phyloP scores from a whole-genome alignment of 2,329 filamentous ascomycete genomes.

The Emergomyces pasteurianus region DNA sequence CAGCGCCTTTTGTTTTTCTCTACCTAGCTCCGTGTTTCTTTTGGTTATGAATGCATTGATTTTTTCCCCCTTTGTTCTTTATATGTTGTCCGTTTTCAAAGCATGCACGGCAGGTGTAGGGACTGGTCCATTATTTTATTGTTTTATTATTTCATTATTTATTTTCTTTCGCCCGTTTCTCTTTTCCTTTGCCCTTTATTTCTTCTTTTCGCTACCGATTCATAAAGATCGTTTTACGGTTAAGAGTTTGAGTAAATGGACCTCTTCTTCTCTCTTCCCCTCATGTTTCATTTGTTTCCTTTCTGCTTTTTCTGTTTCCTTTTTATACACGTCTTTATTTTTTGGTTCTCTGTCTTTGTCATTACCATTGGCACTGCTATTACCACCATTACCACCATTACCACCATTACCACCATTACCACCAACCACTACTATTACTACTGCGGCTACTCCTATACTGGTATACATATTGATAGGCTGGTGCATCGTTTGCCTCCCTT shows the following conservation, averaged over 20 bases:
- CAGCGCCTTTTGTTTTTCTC: neutral
- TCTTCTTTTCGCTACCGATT: neutral
- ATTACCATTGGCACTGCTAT: neutral
- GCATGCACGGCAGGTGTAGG: constrained; percentile 1
- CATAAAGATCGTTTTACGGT: neutral
- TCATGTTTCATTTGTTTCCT: neutral
- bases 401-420: too few relatives aligned
- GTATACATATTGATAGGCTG: neutral
- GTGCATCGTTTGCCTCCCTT: neutral
- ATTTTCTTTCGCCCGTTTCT: neutral
- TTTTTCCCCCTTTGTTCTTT: neutral
- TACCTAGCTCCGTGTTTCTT: neutral
- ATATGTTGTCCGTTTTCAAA: neutral
- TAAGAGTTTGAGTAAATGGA: neutral
- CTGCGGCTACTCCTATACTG: neutral
- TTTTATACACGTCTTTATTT: neutral
- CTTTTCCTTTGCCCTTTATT: neutral
- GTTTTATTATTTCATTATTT: too few relatives aligned
- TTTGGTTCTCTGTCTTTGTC: neutral
- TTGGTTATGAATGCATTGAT: neutral
- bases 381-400: neutral
- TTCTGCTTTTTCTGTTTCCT: constrained; percentile 1
- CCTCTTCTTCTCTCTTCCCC: neutral
- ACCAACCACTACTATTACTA: neutral
- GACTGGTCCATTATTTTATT: neutral